phyloP scores from a whole-genome alignment of 306 rosid species.

The Cicer pinnatifidum region DNA sequence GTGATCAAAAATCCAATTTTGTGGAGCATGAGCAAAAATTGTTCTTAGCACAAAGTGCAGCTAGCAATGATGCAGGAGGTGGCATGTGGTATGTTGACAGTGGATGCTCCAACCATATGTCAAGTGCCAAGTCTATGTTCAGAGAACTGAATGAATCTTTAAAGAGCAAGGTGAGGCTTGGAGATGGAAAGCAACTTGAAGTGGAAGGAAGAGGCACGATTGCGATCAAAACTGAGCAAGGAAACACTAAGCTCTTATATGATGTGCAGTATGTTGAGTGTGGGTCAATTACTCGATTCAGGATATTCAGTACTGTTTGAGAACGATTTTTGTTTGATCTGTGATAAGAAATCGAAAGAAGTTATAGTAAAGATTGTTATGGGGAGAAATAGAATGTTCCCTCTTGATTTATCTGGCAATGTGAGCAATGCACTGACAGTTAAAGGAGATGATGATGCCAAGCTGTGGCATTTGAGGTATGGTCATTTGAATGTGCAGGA shows the following conservation, averaged over 20 bases:
- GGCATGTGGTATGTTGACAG: neutral
- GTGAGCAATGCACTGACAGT: neutral
- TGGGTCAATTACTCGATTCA: neutral
- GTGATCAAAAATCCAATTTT: neutral
- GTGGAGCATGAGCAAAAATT: too few species aligned
- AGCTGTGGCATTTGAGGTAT: too few species aligned
- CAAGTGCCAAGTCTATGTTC: neutral
- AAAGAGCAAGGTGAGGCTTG: neutral
- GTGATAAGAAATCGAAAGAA: neutral
- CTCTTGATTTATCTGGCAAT: neutral
- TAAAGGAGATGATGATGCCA: neutral
- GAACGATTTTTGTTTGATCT: neutral
- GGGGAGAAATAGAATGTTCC: neutral
- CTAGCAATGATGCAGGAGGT: too few species aligned
- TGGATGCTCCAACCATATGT: neutral
- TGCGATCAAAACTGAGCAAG: neutral
- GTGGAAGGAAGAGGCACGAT: neutral
- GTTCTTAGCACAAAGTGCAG: neutral
- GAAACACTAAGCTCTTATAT: neutral
- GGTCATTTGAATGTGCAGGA: too few species aligned
- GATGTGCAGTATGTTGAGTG: neutral
- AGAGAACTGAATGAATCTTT: neutral
- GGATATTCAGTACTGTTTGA: neutral
- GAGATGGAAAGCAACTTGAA: neutral
- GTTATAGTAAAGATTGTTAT: neutral